Conservation (phyloP, 2,329 filamentous ascomycete species). For the Sporothrix brunneoviolacea region DNA sequence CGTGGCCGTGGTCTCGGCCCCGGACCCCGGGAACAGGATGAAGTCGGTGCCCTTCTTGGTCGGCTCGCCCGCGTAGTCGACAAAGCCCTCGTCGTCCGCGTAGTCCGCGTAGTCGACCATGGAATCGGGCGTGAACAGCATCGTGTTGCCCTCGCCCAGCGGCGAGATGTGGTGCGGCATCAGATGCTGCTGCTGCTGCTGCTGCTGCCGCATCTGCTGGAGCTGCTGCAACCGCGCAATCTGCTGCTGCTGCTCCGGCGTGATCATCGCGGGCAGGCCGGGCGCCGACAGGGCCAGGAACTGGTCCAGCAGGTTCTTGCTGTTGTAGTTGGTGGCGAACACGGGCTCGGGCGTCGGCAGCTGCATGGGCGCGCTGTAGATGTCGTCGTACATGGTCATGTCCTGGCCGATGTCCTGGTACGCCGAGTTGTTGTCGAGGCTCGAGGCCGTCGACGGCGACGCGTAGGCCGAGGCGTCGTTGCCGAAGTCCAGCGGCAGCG, state of each 20-base stretch:
- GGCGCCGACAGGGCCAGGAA: slow-evolving; percentile 34
- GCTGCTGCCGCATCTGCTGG: slow-evolving; percentile 8
- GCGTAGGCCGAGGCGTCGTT: slow-evolving; percentile 49
- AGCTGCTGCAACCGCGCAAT: slow-evolving; percentile 12
- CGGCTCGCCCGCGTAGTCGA: slow-evolving; percentile 40
- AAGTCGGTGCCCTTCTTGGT: slow-evolving; percentile 53
- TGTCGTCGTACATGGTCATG: slow-evolving; percentile 56
- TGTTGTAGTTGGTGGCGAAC: slow-evolving; percentile 25
- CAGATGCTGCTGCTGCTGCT: slow-evolving; percentile 3
- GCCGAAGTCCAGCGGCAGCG: slow-evolving; percentile 18
- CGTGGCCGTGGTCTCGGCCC: slow-evolving; percentile 18
- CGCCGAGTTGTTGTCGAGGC: slow-evolving; percentile 43
- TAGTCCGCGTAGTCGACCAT: slow-evolving; percentile 59
- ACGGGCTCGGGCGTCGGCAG: slow-evolving; percentile 40
- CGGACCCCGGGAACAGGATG: slow-evolving; percentile 49
- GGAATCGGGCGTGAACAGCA: slow-evolving; percentile 62
- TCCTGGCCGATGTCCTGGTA: slow-evolving; percentile 55
- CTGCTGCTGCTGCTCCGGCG: slow-evolving; percentile 16
- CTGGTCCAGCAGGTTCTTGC: slow-evolving; percentile 37
- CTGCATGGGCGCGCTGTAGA: slow-evolving; percentile 53
- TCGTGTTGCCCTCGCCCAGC: slow-evolving; percentile 59
- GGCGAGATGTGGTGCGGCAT: slow-evolving; percentile 48
- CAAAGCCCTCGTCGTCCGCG: slow-evolving; percentile 59
- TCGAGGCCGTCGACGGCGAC: slow-evolving; percentile 38
- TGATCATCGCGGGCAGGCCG: slow-evolving; percentile 24